phyloP scores from a whole-genome alignment of 2,329 filamentous ascomycete species.

The Dactylonectria estremocensis region DNA sequence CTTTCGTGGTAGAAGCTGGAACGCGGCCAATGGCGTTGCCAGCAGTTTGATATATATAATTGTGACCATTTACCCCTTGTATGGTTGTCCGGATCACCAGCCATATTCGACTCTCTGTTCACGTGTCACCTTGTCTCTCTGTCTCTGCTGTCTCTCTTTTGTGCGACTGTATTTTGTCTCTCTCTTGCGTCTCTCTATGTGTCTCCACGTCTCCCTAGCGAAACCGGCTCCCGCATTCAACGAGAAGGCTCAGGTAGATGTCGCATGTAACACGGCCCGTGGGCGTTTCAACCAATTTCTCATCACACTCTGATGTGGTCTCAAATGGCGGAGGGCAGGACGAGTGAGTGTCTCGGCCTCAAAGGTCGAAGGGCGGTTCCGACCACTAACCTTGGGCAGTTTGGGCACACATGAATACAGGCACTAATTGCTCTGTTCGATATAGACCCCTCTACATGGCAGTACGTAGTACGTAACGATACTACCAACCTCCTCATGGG shows the following conservation, averaged over 20 bases:
- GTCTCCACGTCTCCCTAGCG: slow-evolving; percentile 1
- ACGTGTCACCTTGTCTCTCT: neutral
- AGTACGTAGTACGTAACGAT: neutral
- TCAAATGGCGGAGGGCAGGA: neutral
- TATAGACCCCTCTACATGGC: neutral
- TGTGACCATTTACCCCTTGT: slow-evolving; percentile 25
- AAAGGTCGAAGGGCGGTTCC: neutral
- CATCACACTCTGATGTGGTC: slow-evolving; percentile 7
- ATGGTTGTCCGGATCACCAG: slow-evolving; percentile 14
- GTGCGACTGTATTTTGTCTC: too few relatives aligned
- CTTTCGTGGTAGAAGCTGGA: slow-evolving; percentile 33
- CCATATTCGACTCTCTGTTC: neutral
- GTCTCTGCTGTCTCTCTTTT: too few relatives aligned
- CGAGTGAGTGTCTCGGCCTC: slow-evolving; percentile 1
- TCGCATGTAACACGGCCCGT: slow-evolving; percentile 4
- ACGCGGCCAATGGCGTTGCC: slow-evolving; percentile 30
- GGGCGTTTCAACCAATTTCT: slow-evolving; percentile 7
- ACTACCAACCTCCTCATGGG: neutral
- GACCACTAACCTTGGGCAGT: neutral
- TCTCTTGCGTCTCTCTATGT: neutral
- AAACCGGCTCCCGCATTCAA: slow-evolving; percentile 17
- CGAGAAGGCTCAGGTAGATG: slow-evolving; percentile 4
- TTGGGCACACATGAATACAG: neutral
- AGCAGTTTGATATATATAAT: slow-evolving; percentile 34
- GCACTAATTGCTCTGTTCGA: neutral